Evolutionary conservation across 2,329 filamentous ascomycete genomes (phyloP).

Genomic region (Aspergillus fructus): DNA sequence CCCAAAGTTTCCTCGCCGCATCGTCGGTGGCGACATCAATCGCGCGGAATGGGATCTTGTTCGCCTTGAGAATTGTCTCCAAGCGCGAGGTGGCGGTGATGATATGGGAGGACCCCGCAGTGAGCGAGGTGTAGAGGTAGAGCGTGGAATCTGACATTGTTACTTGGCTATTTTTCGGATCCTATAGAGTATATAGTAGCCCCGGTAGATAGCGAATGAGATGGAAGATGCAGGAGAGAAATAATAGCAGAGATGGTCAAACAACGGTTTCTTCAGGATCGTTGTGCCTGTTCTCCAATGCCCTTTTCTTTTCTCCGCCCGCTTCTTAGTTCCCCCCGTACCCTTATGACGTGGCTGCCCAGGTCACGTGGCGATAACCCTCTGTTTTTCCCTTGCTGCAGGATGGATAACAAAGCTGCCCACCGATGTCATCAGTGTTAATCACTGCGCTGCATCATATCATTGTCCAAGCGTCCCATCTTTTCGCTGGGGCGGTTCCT

Average conservation of each 20-base stretch:
- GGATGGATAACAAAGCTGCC: too few relatives aligned
- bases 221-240: neutral
- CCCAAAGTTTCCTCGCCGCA: constrained; percentile 84
- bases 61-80: constrained; percentile 93
- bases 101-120: constrained; percentile 92
- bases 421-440: constrained; percentile 3
- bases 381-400: neutral
- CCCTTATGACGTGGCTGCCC: constrained; percentile 5
- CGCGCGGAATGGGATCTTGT: constrained; percentile 89
- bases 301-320: neutral
- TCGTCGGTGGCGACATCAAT: constrained; percentile 90
- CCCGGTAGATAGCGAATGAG: neutral
- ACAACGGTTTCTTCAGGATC: neutral
- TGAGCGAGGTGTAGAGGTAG: constrained; percentile 95
- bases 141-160: constrained; percentile 59
- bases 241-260: neutral
- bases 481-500: neutral
- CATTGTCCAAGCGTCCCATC: neutral
- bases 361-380: constrained; percentile 6
- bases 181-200: neutral
- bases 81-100: constrained; percentile 93
- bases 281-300: neutral
- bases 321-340: neutral
- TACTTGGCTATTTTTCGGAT: neutral
- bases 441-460: neutral